These are phyloP conservation scores for Mycotypha africana DNA, from an alignment of 371 early-diverging fungal species.

Conservation along the genomic window DNA sequence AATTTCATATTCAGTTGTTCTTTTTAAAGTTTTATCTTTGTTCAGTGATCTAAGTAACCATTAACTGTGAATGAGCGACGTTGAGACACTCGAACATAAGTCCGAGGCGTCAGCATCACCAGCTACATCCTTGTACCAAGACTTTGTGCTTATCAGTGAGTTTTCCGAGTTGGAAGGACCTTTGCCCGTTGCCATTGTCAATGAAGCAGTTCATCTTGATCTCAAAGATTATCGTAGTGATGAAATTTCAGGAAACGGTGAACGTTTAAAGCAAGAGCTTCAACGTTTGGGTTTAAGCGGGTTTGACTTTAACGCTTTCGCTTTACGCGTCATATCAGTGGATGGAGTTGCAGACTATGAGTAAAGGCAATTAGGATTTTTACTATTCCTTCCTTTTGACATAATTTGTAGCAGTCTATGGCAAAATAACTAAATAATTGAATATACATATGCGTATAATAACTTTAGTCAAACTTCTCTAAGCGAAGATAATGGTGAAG, in stretches of 20 bases:
- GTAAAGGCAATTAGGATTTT: constrained; percentile 5
- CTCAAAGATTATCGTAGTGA: constrained; percentile 29
- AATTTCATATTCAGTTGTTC: too few species aligned
- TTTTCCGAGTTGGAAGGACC: constrained; percentile 61
- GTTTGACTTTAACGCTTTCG: constrained; percentile 56
- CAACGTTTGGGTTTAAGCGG: constrained; percentile 15
- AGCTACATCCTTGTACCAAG: too few species aligned
- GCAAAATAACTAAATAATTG: too few species aligned
- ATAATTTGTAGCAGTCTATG: too few species aligned
- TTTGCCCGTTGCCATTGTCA: constrained; percentile 44
- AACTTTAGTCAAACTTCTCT: too few species aligned
- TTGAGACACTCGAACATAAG: too few species aligned
- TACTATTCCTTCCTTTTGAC: neutral
- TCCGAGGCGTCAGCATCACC: too few species aligned
- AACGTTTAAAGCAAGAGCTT: constrained; percentile 5
- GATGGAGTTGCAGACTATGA: constrained; percentile 40
- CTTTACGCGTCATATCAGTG: constrained; percentile 48
- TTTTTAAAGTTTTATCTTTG: too few species aligned
- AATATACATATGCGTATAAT: too few species aligned
- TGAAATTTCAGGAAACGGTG: neutral
- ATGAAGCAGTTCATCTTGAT: constrained; percentile 28
- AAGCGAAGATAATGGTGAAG: too few species aligned
- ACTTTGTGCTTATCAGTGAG: constrained; percentile 56
- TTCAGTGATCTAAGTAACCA: too few species aligned
- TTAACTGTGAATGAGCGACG: too few species aligned